Base-by-base conservation (phyloP, 2,329 filamentous ascomycete genomes). In the Cladosporium sp. region DNA sequence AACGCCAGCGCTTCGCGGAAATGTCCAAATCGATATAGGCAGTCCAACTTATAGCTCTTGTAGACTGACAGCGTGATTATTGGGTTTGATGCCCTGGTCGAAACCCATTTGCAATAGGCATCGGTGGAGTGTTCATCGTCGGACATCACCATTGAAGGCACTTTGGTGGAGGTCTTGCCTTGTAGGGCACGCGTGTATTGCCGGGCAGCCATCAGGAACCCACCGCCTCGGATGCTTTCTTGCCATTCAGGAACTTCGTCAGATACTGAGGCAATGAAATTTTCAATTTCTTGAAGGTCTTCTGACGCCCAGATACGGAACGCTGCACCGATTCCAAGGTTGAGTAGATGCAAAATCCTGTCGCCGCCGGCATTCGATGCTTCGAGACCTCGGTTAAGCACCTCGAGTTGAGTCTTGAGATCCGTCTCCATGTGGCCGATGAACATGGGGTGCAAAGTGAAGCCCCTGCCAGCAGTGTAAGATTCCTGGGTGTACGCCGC, bases 181-280 rank as follows among this genome's bases (percentile, higher is more conserved):
- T 92, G 89, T 23, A 93, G 78, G 26, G 91, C 89, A 58, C 89
- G 85, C 60, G 84, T 85, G 28, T 86, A 83, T 74, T 93, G 91
- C 59, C 89, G 81, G 3, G 89, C 82, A 2, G 85, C 84, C 67
- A 90, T 85, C 7, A 93, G 79, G 61, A 92, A 80, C 0, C 87
- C 87, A 2, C 91, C 91, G 18, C 91, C 91, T 66, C 90, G 84
- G 1, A 89, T 84, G 71, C 93, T 91, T 53, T 84, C 80, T 56
- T 88, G 81, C 91, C 91, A 93, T 59, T 89, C 87, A 1, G 86
- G 86, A 66, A 91, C 86, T 68, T 93, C 91, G 67, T 92, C 86
- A 67, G 88, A 89, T n/a, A 88, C 85, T 67, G 89, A 91, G 57
- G 87, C 84, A 70, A 89, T 90, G 73, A 88, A 91, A 0, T 84